A percentile compares a stretch with the other conserved stretches of the same genome.
Conservation (phyloP, 2,329 filamentous ascomycete species). For the Scopulariopsis brevicaulis region DNA sequence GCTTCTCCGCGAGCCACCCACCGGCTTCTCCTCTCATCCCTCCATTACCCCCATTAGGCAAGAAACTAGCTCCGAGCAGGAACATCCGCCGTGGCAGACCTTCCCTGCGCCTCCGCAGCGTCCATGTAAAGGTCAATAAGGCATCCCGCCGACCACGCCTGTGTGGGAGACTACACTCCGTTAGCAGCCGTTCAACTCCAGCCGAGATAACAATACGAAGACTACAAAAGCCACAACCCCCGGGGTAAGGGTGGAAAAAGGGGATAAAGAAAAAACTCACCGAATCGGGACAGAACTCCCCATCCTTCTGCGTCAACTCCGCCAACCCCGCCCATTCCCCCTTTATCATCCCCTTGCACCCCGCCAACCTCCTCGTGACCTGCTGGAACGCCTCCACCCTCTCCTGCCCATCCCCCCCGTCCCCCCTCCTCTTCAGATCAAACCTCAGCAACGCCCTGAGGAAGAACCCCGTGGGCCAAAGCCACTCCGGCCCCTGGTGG, state of each 20-base stretch:
- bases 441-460: conserved; percentile 85
- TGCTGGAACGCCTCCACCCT: conserved; percentile 88
- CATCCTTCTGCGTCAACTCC: conserved; percentile 86
- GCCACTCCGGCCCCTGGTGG: conserved; percentile 95
- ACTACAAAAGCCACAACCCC: too few relatives aligned
- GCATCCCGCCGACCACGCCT: conserved; percentile 92
- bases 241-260: conserved; percentile 11
- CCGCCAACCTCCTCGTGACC: conserved; percentile 69
- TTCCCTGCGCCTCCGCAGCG: conserved; percentile 45
- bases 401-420: conserved; percentile 29
- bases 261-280: conserved; percentile 37
- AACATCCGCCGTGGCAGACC: not conserved
- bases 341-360: conserved; percentile 78
- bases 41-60: not conserved
- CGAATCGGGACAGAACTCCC: conserved; percentile 75
- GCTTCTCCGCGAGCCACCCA: not conserved
- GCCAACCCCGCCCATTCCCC: conserved; percentile 84
- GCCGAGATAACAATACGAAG: too few relatives aligned
- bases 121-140: conserved; percentile 96
- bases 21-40: not conserved
- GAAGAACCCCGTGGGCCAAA: conserved; percentile 97
- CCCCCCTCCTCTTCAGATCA: conserved; percentile 57
- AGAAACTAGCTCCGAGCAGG: not conserved
- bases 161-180: conserved; percentile 66
- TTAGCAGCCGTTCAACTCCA: not conserved